Evolutionary conservation across 2,329 filamentous ascomycete species (phyloP).

Genomic region (Claviceps spartinae): DNA sequence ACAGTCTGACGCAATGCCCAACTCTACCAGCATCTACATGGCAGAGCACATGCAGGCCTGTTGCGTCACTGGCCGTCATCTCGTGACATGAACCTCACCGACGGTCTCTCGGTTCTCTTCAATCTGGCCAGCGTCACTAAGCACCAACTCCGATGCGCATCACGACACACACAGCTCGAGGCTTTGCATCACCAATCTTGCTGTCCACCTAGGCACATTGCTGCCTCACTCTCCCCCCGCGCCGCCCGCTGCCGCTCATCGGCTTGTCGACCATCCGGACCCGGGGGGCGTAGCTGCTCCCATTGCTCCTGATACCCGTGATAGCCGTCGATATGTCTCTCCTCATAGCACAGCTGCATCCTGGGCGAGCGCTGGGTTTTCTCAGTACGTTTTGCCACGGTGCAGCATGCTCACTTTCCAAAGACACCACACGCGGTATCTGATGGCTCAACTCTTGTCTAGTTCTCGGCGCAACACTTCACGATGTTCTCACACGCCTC

Average conservation of each 20-base stretch:
- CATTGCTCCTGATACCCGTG: background rate
- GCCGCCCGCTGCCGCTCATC: background rate
- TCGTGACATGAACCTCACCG: background rate
- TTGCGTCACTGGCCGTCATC: background rate
- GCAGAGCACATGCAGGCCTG: no score
- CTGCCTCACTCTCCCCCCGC: background rate
- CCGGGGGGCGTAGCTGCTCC: background rate
- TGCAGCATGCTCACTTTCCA: background rate
- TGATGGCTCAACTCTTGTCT: background rate
- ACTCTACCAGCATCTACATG: no score
- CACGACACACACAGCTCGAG: background rate
- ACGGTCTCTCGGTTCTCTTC: background rate
- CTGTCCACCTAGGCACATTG: background rate
- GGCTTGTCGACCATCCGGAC: background rate
- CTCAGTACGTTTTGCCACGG: slow-evolving; percentile 24
- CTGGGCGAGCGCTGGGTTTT: slow-evolving; percentile 53
- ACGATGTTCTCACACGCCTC: slow-evolving; percentile 75
- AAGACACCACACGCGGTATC: background rate
- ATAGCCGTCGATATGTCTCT: slow-evolving; percentile 26
- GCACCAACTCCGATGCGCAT: background rate
- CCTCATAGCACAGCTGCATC: slow-evolving; percentile 49
- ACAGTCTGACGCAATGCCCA: no score
- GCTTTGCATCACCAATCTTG: background rate
- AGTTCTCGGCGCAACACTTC: slow-evolving; percentile 84
- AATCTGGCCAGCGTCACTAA: background rate